phyloP scores from a whole-genome alignment of 2,329 filamentous ascomycete species.

The Myriosclerotinia scirpicola region DNA sequence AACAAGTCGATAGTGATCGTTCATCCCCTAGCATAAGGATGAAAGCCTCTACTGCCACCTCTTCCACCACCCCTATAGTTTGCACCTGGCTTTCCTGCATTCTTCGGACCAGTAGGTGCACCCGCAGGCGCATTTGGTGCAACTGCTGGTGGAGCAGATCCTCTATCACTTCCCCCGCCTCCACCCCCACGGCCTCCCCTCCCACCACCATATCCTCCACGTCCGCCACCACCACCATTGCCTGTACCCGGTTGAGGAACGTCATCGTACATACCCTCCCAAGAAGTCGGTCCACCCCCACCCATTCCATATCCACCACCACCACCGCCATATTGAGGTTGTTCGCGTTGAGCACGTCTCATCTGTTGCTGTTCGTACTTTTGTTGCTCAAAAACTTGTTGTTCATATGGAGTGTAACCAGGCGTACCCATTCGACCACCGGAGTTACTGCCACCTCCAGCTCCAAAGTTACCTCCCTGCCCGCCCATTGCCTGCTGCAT shows the following conservation, averaged over 20 bases:
- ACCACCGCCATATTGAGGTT: conserved; percentile 36
- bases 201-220: conserved; percentile 46
- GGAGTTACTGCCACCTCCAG: conserved; percentile 44
- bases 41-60: conserved; percentile 72
- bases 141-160: conserved; percentile 39
- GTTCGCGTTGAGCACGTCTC: conserved; percentile 46
- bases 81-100: conserved; percentile 84
- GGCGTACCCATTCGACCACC: conserved; percentile 45
- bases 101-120: conserved; percentile 93
- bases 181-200: conserved; percentile 32
- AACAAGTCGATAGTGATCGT: background rate
- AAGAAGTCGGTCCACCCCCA: conserved; percentile 70
- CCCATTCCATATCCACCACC: conserved; percentile 48
- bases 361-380: conserved; percentile 70
- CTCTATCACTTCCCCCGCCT: conserved; percentile 36
- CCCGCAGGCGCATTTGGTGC: conserved; percentile 64
- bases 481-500: conserved; percentile 46
- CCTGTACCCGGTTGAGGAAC: conserved; percentile 67
- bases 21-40: conserved; percentile 63
- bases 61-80: conserved; percentile 91
- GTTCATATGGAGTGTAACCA: conserved; percentile 60
- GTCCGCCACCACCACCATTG: conserved; percentile 43
- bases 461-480: conserved; percentile 38
- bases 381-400: conserved; percentile 73
- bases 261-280: conserved; percentile 99